A percentile compares a stretch with the other conserved stretches of the same genome.
Evolutionary conservation across 495 filamentous ascomycete species (phyloP).

Genomic region (Neurospora sp.): DNA sequence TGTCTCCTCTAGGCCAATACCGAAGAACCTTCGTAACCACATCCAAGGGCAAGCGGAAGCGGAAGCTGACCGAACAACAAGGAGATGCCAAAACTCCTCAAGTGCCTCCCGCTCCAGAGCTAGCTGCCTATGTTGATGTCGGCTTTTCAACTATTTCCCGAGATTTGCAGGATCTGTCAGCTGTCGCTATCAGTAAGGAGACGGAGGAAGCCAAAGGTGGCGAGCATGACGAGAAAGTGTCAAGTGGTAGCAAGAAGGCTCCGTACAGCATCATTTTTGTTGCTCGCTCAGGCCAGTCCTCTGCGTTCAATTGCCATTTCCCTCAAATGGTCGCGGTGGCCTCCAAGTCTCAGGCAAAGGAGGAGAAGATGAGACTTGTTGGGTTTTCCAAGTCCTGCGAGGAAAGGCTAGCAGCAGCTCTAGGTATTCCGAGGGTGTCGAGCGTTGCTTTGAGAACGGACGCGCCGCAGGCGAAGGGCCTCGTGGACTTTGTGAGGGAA

Average conservation of each 20-base stretch:
- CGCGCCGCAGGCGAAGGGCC: constrained; percentile 35
- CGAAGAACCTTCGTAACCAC: constrained; percentile 33
- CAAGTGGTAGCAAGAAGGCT: neutral
- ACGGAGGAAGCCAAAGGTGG: neutral
- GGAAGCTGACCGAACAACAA: constrained; percentile 16
- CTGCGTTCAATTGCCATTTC: constrained; percentile 46
- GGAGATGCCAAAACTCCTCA: constrained; percentile 1
- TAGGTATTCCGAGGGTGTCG: constrained; percentile 48
- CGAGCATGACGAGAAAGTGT: neutral
- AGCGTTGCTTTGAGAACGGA: constrained; percentile 44
- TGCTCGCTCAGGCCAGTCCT: constrained; percentile 37
- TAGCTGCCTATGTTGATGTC: constrained; percentile 43
- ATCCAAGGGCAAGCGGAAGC: constrained; percentile 46
- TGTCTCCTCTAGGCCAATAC: constrained; percentile 46
- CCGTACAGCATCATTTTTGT: constrained; percentile 39
- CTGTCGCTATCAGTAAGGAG: neutral
- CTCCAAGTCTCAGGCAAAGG: constrained; percentile 28
- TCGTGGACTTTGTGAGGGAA: constrained; percentile 41
- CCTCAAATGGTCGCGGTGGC: constrained; percentile 46
- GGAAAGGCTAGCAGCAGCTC: constrained; percentile 35
- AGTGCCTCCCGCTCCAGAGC: constrained; percentile 33
- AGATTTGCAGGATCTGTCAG: constrained; percentile 37
- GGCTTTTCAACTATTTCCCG: constrained; percentile 49
- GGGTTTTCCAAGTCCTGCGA: constrained; percentile 44
- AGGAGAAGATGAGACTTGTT: constrained; percentile 40